A percentile compares a stretch with the other conserved stretches of the same genome.
Evolutionary conservation across 2,329 filamentous ascomycete species (phyloP).

Genomic region (Fusarium verrucosum): DNA sequence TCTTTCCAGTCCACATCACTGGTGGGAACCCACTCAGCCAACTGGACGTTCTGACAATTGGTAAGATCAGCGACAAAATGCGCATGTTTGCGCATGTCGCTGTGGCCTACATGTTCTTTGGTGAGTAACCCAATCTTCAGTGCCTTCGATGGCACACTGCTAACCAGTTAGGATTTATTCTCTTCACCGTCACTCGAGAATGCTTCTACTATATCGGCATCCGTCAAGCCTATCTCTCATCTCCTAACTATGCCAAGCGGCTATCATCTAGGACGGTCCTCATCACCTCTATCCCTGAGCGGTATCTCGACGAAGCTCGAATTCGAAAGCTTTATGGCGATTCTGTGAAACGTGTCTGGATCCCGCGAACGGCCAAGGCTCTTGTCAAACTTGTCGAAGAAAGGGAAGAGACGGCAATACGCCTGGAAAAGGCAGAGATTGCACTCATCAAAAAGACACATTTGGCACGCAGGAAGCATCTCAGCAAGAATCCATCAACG

Average conservation of each 20-base stretch:
- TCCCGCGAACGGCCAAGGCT: constrained; percentile 78
- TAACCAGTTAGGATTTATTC: constrained; percentile 72
- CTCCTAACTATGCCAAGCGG: constrained; percentile 82
- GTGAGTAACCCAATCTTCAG: constrained; percentile 29
- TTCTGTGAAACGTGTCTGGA: constrained; percentile 84
- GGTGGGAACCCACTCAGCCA: constrained; percentile 72
- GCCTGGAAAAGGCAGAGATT: constrained; percentile 87
- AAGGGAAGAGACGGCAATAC: constrained; percentile 80
- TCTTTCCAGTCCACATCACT: constrained; percentile 87
- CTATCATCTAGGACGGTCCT: constrained; percentile 92
- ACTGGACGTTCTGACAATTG: constrained; percentile 81
- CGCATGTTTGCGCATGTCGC: constrained; percentile 85
- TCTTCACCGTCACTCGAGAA: constrained; percentile 88
- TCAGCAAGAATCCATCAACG: constrained; percentile 5
- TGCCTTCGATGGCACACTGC: not conserved
- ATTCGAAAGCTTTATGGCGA: constrained; percentile 84
- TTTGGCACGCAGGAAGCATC: constrained; percentile 69
- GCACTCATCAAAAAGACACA: constrained; percentile 85
- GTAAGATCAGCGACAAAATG: constrained; percentile 70
- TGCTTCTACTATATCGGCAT: constrained; percentile 92
- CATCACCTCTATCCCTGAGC: constrained; percentile 82
- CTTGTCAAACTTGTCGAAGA: constrained; percentile 84
- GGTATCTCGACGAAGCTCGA: constrained; percentile 80
- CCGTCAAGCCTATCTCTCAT: constrained; percentile 89
- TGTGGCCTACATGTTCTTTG: constrained; percentile 80